These are phyloP conservation scores for Ceratocystis papillata DNA, from an alignment of 2,329 filamentous ascomycete genomes.

Conservation along the genomic window DNA sequence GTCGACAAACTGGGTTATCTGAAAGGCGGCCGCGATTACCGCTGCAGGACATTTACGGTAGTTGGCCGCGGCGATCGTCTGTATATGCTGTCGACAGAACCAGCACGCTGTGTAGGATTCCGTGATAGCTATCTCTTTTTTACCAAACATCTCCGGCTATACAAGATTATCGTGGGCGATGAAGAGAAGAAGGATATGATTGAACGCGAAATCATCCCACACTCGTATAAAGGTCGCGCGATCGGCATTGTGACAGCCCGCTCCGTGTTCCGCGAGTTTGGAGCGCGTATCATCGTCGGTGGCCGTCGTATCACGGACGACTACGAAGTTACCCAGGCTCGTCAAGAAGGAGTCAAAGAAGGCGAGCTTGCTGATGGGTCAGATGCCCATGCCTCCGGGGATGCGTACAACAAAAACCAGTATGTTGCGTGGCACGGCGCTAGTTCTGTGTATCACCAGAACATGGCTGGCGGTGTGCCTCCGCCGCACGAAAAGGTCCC, in stretches of 20 bases:
- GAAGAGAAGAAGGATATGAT: conserved; percentile 97
- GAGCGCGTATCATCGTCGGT: conserved; percentile 84
- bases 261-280: conserved; percentile 94
- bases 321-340: conserved; percentile 68
- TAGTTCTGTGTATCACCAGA: conserved; percentile 87
- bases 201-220: conserved; percentile 86
- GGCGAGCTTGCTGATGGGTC: conserved; percentile 86
- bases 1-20: conserved; percentile 83
- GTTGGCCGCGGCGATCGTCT: conserved; percentile 69
- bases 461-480: conserved; percentile 62
- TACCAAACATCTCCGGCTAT: conserved; percentile 89
- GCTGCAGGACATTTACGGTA: conserved; percentile 90
- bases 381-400: conserved; percentile 63
- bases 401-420: conserved; percentile 96
- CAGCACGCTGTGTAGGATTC: conserved; percentile 91
- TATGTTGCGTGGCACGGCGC: conserved; percentile 98
- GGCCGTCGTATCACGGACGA: conserved; percentile 80
- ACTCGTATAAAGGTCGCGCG: conserved; percentile 94
- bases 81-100: conserved; percentile 98
- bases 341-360: conserved; percentile 67
- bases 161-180: conserved; percentile 96
- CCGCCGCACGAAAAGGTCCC: conserved; percentile 35
- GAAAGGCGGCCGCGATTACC: conserved; percentile 75
- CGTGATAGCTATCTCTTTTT: conserved; percentile 98
- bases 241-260: conserved; percentile 95